A percentile compares a stretch with the other conserved stretches of the same genome.
These are phyloP conservation scores for Ceratobasidium sp. DNA, from an alignment of 1,284 basidiomycete genomes.

Conservation along the genomic window DNA sequence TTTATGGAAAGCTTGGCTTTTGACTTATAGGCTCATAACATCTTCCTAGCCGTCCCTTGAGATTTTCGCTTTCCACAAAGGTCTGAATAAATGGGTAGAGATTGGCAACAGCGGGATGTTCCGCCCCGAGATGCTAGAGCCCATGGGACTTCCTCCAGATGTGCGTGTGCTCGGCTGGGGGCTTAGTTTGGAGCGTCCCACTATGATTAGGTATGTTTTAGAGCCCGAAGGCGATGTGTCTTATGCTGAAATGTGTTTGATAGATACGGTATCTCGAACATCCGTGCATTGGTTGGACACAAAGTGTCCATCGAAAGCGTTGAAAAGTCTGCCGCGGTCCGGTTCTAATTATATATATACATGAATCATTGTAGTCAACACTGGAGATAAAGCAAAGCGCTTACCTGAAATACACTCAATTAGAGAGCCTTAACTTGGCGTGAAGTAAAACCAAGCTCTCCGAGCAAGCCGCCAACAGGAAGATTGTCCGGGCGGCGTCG, in stretches of 20 bases:
- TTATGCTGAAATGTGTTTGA: slow-evolving; percentile 16
- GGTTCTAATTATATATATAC: slow-evolving; percentile 68
- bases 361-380: slow-evolving; percentile 37
- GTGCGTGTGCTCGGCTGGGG: slow-evolving; percentile 99
- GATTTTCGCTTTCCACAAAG: slow-evolving; percentile 98
- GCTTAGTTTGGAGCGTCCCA: slow-evolving; percentile 95
- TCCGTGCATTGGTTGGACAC: slow-evolving; percentile 96
- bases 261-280: slow-evolving; percentile 93
- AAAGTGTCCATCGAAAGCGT: slow-evolving; percentile 93
- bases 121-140: slow-evolving; percentile 98
- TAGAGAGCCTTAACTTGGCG: slow-evolving; percentile 47
- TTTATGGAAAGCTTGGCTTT: neutral
- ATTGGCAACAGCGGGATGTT: slow-evolving; percentile 98
- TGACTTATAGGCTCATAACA: neutral
- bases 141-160: slow-evolving; percentile 98
- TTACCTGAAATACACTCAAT: neutral
- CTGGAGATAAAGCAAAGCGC: slow-evolving; percentile 15
- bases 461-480: slow-evolving; percentile 48
- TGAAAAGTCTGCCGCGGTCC: slow-evolving; percentile 90
- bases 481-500: slow-evolving; percentile 33
- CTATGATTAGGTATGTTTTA: slow-evolving; percentile 91
- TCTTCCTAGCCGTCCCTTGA: slow-evolving; percentile 89
- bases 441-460: slow-evolving; percentile 47
- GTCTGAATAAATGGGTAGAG: slow-evolving; percentile 96
- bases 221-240: neutral